Base-by-base conservation (phyloP, 2,329 filamentous ascomycete genomes). In the Cordyceps cateniannulata region DNA sequence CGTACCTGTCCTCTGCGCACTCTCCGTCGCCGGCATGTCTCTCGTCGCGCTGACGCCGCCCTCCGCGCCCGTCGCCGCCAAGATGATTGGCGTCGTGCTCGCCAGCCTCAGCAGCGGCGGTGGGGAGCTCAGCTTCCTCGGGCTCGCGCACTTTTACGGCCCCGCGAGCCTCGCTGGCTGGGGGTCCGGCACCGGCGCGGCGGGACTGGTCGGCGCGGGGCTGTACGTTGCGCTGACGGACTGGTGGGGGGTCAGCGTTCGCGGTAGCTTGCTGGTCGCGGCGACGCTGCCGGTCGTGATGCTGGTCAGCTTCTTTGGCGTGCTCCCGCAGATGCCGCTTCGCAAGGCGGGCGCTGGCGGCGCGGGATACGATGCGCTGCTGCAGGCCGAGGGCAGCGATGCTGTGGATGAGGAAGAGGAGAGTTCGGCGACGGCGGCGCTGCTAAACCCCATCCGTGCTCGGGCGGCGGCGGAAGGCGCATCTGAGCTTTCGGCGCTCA, bases 131-230 rank as follows among this genome's bases (percentile, higher is more conserved):
- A 96, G 89, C 73, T 97, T 98, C 70, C 77, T 99, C 6, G 89
- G 91, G 1, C 76, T 99, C 69, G 96, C 93, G 16, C 93, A 98
- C 72, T 97, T 89, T 76, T 98, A 98, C 69, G 95, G 93, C 0
- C 87, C 85, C 9, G 88, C 90, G 73, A 91, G 91, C 67, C 81
- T 98, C 20, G 93, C 93, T 0, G 88, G 91, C 40, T 99, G 95
- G 95, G 90, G 91, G 0, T 93, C 89, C 65, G 93, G 93, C 0
- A 97, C 93, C 0, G 93, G 93, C 1, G 93, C 89, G 0, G 93
- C 93, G 1, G 93, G 93, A 0, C 73, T 99, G 61, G 80, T 93
- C 0, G 95, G 95, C 5, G 91, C 93, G 0, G 92, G 92, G 0
- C 80, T 93, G 16, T 99, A 98, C 74, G 90, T 96, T 8, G 70